phyloP scores from a whole-genome alignment of 1,284 basidiomycete genomes.

The Cryptococcus wingfieldii region DNA sequence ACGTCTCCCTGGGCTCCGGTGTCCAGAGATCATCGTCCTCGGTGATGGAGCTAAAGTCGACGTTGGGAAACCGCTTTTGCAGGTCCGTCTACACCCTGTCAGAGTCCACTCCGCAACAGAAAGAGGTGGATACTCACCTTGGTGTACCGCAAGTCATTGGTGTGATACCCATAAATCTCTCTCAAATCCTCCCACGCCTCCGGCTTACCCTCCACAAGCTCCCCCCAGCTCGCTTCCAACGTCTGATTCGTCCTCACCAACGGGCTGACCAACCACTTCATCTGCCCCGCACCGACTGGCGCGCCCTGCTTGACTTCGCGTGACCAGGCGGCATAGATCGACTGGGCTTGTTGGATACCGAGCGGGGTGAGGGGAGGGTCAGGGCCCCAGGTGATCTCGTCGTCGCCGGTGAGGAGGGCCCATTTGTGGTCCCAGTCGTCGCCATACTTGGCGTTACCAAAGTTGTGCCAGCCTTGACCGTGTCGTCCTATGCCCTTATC shows the following conservation, averaged over 20 bases:
- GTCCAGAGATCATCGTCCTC: slow-evolving; percentile 71
- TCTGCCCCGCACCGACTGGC: slow-evolving; percentile 55
- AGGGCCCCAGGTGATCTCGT: slow-evolving; percentile 71
- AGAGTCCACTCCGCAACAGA: not conserved
- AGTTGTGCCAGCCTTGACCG: slow-evolving; percentile 49
- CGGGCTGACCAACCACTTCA: slow-evolving; percentile 64
- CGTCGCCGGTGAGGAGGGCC: slow-evolving; percentile 67
- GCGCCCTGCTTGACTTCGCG: slow-evolving; percentile 56
- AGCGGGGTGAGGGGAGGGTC: slow-evolving; percentile 68
- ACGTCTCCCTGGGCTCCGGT: slow-evolving; percentile 61
- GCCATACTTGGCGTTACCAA: slow-evolving; percentile 68
- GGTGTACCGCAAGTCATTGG: slow-evolving; percentile 41
- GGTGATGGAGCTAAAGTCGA: slow-evolving; percentile 63
- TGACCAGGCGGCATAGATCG: slow-evolving; percentile 58
- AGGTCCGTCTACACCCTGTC: slow-evolving; percentile 53
- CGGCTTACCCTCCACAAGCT: slow-evolving; percentile 39
- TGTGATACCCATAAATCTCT: slow-evolving; percentile 47
- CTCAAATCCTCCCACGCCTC: slow-evolving; percentile 46
- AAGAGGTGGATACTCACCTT: slow-evolving; percentile 50
- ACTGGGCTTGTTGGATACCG: slow-evolving; percentile 62
- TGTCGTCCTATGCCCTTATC: slow-evolving; percentile 29
- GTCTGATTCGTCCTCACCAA: slow-evolving; percentile 69
- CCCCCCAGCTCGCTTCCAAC: slow-evolving; percentile 60
- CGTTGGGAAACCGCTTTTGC: slow-evolving; percentile 56
- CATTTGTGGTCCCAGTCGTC: slow-evolving; percentile 57